Conservation (phyloP, 164 flowering plant genomes). For the Umbellularia californica region DNA sequence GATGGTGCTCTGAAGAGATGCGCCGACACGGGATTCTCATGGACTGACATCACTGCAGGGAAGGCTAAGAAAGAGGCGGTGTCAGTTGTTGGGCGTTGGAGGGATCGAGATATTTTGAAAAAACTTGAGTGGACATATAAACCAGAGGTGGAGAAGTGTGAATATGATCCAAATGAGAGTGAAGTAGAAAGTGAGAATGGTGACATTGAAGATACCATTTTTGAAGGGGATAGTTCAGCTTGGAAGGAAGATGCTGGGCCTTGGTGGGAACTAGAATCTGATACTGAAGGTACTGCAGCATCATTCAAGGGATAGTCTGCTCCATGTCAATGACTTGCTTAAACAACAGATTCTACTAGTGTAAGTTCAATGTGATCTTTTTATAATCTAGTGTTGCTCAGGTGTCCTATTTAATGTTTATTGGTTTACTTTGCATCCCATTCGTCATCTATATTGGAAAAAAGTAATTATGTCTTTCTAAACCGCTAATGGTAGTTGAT, state of each 20-base stretch:
- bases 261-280: slow-evolving; percentile 74
- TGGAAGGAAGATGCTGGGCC: slow-evolving; percentile 23
- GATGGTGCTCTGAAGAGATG: slow-evolving; percentile 70
- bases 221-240: slow-evolving; percentile 21
- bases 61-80: slow-evolving; percentile 75
- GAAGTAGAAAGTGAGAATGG: slow-evolving; percentile 26
- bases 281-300: slow-evolving; percentile 11
- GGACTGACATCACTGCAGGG: slow-evolving; percentile 70
- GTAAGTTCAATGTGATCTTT: neutral
- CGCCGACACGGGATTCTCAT: slow-evolving; percentile 72
- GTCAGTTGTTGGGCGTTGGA: slow-evolving; percentile 66
- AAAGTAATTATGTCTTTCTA: too few relatives aligned
- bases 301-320: neutral
- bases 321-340: neutral
- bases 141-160: slow-evolving; percentile 34
- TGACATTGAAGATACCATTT: slow-evolving; percentile 18
- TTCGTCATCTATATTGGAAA: neutral
- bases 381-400: neutral
- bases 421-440: neutral
- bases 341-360: neutral
- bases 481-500: neutral
- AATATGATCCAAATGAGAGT: slow-evolving; percentile 15
- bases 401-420: neutral
- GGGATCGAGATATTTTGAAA: slow-evolving; percentile 68
- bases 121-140: slow-evolving; percentile 78